Evolutionary conservation across 306 rosid species (phyloP), one percentile per base, ranked within the genome.

Genomic region (Ceratonia siliqua): DNA sequence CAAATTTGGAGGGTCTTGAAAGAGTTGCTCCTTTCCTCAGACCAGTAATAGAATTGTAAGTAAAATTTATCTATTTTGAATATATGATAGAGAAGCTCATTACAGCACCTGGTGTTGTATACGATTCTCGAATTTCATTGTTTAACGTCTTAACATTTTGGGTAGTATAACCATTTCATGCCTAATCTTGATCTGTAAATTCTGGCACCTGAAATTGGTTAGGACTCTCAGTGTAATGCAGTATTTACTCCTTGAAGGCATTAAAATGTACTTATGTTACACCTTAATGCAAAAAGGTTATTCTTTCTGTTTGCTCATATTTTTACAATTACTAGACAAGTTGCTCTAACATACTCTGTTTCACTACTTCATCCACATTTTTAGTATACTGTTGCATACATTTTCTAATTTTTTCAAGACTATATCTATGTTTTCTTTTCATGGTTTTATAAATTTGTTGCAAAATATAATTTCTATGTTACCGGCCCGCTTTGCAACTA

Each of bases 1-100:
- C 99, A 59, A 94, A 94, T 85, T 82, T 94, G 92, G 99, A 94
- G 70, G 99, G 97, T 74, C 96, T 94, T 59, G 97, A 94, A 83
- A 87, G 83, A 87, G 99, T 94, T 64, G 99, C 97, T 72, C 99
- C 99, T 73, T 94, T 94, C 78, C 99, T 94, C 77, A 84, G 93
- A 80, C 87, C 99, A 13, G 92, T 89, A 20, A 90, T 92, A 77
- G 99, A 94, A 82, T 62, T 92, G 99, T 94, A 87, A 89, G 99
- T 86, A 63, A 62, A 64, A 70, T 61, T 57, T 62, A 33, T 61
- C 54, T 36, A 22, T 35, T 67, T 68, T 62, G 41, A 65, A 63
- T 21, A n/a, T 17, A 50, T 48, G 27, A 43, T 49, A n/a, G 48
- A 65, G 46, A 59, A 77, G 48, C 45, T 56, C 52, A 62, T 15